Base-by-base conservation (phyloP, 495 filamentous ascomycete species). In the Tuber microsphaerosporum region DNA sequence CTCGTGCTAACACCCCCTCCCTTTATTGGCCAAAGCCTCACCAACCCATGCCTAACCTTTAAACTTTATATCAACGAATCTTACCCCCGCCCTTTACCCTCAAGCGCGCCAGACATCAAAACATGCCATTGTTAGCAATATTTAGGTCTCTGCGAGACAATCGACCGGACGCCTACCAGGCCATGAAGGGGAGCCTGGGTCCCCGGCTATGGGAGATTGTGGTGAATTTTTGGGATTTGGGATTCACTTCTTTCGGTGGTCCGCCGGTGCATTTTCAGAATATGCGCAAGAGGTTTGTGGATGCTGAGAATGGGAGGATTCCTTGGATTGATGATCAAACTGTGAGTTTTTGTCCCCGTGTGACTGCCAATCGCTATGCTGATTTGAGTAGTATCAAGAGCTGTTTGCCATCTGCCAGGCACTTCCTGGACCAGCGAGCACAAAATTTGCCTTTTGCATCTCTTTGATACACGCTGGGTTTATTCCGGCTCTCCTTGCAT, bases 361-460 rank as follows among this genome's bases (percentile, higher is more conserved):
- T 71, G 26, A 22, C n/a, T 45, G 26, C 8, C 1, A 6, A 5
- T n/a, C 14, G 37, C 14, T 20, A 45, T 76, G 44, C 76, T 41
- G 43, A 75, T 39, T n/a, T 41, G 72, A 31, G 43, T 75, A 92
- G 90, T 96, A 92, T 84, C 91, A 94, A 84, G 92, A 96, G 80
- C 87, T 94, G 22, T 96, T 94, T 83, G 91, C 91, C 31, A 84
- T 96, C 76, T 91, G 88, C 70, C 92, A 94, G 83, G 89, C 90
- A 20, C 87, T 94, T 31, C 89, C 91, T 0, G 93, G 93, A 0
- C 92, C 93, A 0, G 92, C 82, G 1, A 91, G 89, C 81, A 94
- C 92, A 26, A 94, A 94, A 84, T 93, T 94, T 90, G 80, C 89
- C 0, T 94, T 92, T 77, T 92, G 90, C 77, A 89, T 94, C 43